Percentiles rank a stretch among this genome's conserved stretches.
phyloP scores from a whole-genome alignment of 148 eudicot species.

The Tetragonia tetragonoides region DNA sequence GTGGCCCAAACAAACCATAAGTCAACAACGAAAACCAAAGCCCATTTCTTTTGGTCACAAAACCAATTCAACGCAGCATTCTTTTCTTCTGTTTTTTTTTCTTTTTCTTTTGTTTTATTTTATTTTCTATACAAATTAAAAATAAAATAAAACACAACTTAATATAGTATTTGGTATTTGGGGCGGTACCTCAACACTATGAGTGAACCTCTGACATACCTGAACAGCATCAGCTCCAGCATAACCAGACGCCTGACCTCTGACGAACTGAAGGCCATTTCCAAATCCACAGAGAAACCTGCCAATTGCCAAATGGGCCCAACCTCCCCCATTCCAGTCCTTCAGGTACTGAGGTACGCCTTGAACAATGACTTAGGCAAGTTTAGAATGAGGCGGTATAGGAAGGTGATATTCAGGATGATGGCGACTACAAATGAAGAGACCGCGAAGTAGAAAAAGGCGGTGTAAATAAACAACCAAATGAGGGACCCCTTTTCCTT shows the following conservation, averaged over 20 bases:
- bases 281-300: slow-evolving; percentile 74
- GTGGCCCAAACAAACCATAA: too few relatives aligned
- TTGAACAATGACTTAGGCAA: slow-evolving; percentile 58
- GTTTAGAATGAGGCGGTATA: slow-evolving; percentile 54
- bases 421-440: slow-evolving; percentile 61
- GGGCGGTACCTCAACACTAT: too few relatives aligned
- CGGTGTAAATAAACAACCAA: slow-evolving; percentile 77
- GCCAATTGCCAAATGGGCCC: slow-evolving; percentile 74
- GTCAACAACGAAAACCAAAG: too few relatives aligned
- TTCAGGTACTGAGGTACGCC: slow-evolving; percentile 35
- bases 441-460: slow-evolving; percentile 74
- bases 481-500: slow-evolving; percentile 62
- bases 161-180: too few relatives aligned
- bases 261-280: slow-evolving; percentile 82
- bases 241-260: slow-evolving; percentile 89
- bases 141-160: too few relatives aligned
- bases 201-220: slow-evolving; percentile 26
- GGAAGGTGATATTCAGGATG: slow-evolving; percentile 48
- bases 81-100: too few relatives aligned
- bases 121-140: too few relatives aligned
- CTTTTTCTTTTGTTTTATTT: too few relatives aligned
- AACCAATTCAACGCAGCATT: too few relatives aligned
- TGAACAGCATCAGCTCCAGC: slow-evolving; percentile 89
- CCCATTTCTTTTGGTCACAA: too few relatives aligned
- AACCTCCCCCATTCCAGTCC: slow-evolving; percentile 69